Evolutionary conservation across 1,284 basidiomycete genomes (phyloP).

Genomic region (Cryptococcus depauperatus): DNA sequence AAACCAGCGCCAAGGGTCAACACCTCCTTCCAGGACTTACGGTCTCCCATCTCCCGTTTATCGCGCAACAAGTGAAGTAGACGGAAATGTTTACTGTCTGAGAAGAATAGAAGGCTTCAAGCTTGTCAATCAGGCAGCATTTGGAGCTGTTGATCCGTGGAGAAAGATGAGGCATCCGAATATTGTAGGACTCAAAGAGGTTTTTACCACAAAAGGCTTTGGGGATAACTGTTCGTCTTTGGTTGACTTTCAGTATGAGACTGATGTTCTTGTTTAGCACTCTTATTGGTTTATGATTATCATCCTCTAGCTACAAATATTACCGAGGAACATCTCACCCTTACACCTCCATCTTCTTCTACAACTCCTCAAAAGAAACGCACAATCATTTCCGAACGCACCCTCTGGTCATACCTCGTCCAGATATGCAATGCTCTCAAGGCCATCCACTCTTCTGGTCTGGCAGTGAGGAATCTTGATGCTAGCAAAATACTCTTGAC

Average conservation of each 20-base stretch:
- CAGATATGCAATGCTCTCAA: constrained; percentile 85
- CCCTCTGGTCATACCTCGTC: constrained; percentile 87
- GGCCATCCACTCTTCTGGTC: constrained; percentile 69
- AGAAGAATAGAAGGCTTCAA: constrained; percentile 84
- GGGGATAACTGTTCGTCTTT: constrained; percentile 86
- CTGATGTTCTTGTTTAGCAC: too few species aligned
- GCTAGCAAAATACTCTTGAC: constrained; percentile 82
- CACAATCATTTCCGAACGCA: constrained; percentile 61
- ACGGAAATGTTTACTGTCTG: constrained; percentile 71
- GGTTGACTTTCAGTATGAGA: too few species aligned
- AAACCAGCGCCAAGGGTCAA: constrained; percentile 4
- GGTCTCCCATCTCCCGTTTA: constrained; percentile 65
- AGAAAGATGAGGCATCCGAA: constrained; percentile 75
- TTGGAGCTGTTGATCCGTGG: constrained; percentile 80
- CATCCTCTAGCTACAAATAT: constrained; percentile 79
- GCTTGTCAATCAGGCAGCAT: constrained; percentile 70
- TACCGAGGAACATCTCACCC: constrained; percentile 56
- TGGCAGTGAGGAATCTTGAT: constrained; percentile 78
- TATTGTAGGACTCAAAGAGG: constrained; percentile 78
- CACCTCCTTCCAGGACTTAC: constrained; percentile 64
- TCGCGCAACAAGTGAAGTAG: constrained; percentile 66
- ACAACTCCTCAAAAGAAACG: constrained; percentile 17
- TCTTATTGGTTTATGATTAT: constrained; percentile 89
- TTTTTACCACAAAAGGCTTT: constrained; percentile 91
- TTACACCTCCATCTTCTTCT: constrained; percentile 31